A percentile compares a stretch with the other conserved stretches of the same genome.
Evolutionary conservation across 208 protist genomes (phyloP).

Genomic region (Acanthamoeba sp.): DNA sequence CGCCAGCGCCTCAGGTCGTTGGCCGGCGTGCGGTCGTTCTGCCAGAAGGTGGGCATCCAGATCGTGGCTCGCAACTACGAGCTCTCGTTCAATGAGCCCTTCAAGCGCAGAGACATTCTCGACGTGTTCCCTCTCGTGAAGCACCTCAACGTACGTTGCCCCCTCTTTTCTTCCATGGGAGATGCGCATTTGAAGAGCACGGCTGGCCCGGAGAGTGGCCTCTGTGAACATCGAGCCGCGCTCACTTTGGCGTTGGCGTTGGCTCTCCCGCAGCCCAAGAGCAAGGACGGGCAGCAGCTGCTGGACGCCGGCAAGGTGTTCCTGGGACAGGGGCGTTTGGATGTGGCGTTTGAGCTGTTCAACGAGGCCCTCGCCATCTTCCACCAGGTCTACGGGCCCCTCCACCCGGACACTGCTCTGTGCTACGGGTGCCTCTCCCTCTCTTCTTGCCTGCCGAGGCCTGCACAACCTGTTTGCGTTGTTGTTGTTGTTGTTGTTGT

Average conservation of each 20-base stretch:
- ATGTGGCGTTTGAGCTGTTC: slow-evolving; percentile 76
- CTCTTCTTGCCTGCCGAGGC: background rate
- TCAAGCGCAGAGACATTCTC: slow-evolving; percentile 80
- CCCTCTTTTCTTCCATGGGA: background rate
- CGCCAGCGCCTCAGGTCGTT: slow-evolving; percentile 16
- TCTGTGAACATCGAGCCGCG: too few species aligned
- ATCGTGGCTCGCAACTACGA: slow-evolving; percentile 79
- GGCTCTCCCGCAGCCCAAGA: background rate
- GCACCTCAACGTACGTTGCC: slow-evolving; percentile 75
- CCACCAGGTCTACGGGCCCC: slow-evolving; percentile 75
- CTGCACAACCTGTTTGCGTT: too few species aligned
- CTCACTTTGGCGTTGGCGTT: background rate
- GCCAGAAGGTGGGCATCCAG: slow-evolving; percentile 82
- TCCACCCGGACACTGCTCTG: slow-evolving; percentile 57
- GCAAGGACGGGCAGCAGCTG: slow-evolving; percentile 75
- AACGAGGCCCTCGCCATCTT: slow-evolving; percentile 73
- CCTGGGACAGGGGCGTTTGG: slow-evolving; percentile 75
- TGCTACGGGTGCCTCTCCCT: slow-evolving; percentile 70
- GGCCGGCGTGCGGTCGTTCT: slow-evolving; percentile 72
- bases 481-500: too few species aligned
- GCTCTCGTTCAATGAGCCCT: slow-evolving; percentile 70
- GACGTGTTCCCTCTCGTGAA: slow-evolving; percentile 82
- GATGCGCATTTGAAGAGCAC: background rate
- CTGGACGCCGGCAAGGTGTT: slow-evolving; percentile 80
- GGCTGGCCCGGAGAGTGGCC: too few species aligned